phyloP scores from a whole-genome alignment of 495 filamentous ascomycete species.

The Penicillium bovifimosum region DNA sequence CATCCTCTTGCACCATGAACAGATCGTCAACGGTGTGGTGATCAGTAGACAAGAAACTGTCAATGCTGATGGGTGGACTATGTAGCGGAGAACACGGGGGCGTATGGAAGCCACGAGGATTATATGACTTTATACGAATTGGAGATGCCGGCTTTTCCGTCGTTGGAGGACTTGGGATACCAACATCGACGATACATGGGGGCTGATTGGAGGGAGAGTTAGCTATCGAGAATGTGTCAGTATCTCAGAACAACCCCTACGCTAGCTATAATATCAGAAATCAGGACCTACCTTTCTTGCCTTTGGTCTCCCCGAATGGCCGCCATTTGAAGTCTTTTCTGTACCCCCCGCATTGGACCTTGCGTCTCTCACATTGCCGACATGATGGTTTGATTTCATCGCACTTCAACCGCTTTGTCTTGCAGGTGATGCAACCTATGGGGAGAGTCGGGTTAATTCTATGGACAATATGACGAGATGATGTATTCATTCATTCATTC shows the following conservation, averaged over 20 bases:
- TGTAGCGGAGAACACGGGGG: conserved; percentile 16
- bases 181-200: background rate
- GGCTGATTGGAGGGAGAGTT: background rate
- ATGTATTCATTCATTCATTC: background rate
- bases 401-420: conserved; percentile 76
- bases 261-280: background rate
- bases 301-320: conserved; percentile 63
- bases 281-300: conserved; percentile 44
- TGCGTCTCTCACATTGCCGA: conserved; percentile 65
- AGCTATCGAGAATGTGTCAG: background rate
- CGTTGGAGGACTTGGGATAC: conserved; percentile 16
- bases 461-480: conserved; percentile 10
- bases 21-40: conserved; percentile 16
- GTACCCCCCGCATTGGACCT: conserved; percentile 70
- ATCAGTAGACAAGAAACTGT: conserved; percentile 21
- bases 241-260: background rate
- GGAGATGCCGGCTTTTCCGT: conserved; percentile 14
- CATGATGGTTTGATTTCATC: conserved; percentile 75
- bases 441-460: conserved; percentile 32
- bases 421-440: conserved; percentile 75
- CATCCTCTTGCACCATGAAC: background rate
- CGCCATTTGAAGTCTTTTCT: conserved; percentile 85
- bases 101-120: conserved; percentile 4
- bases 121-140: conserved; percentile 3
- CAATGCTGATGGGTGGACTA: conserved; percentile 16